A percentile compares a stretch with the other conserved stretches of the same genome.
These are phyloP conservation scores for Beverwykella pulmonaria DNA, from an alignment of 495 filamentous ascomycete genomes.

Conservation along the genomic window DNA sequence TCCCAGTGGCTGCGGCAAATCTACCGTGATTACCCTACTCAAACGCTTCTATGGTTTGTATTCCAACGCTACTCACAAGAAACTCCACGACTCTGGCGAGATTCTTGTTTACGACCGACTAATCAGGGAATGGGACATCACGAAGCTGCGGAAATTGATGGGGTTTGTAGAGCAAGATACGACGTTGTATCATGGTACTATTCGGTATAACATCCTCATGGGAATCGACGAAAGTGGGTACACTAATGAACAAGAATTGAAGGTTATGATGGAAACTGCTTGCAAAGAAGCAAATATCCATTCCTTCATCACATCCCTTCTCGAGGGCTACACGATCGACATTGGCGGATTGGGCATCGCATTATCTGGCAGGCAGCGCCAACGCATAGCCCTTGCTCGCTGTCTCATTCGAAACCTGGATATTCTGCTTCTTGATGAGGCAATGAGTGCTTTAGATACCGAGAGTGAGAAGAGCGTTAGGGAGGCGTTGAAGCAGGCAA, in stretches of 20 bases:
- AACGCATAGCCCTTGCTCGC: conserved; percentile 48
- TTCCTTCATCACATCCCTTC: conserved; percentile 65
- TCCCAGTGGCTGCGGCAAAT: conserved; percentile 40
- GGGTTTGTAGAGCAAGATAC: conserved; percentile 85
- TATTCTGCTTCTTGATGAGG: conserved; percentile 83
- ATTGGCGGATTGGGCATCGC: conserved; percentile 44
- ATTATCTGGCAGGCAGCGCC: conserved; percentile 47
- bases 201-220: conserved; percentile 74
- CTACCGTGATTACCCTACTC: conserved; percentile 36
- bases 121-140: conserved; percentile 23
- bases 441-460: conserved; percentile 87
- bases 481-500: conserved; percentile 69
- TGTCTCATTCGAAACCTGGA: conserved; percentile 69
- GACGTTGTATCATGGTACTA: conserved; percentile 80
- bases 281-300: conserved; percentile 89
- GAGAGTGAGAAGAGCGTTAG: conserved; percentile 83
- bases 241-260: conserved; percentile 57
- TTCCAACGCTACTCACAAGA: conserved; percentile 52
- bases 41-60: conserved; percentile 40
- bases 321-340: conserved; percentile 45
- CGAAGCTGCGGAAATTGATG: conserved; percentile 67
- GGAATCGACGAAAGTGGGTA: conserved; percentile 58
- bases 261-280: conserved; percentile 64
- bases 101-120: conserved; percentile 31
- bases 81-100: conserved; percentile 14